phyloP scores from a whole-genome alignment of 352 stramenopile genomes.

The Globisporangium viniferum region DNA sequence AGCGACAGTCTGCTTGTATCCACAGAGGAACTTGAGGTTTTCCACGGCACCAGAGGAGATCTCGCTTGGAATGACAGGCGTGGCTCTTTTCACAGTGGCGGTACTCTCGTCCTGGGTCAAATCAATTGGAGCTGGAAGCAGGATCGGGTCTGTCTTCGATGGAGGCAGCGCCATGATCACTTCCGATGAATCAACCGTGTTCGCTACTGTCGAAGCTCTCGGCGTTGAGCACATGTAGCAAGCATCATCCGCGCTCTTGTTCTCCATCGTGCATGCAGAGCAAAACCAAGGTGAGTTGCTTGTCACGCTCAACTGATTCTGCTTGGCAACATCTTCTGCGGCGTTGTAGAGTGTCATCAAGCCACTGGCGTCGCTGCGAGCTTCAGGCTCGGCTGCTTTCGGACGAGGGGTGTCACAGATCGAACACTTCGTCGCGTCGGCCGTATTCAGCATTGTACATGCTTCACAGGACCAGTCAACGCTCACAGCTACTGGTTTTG shows the following conservation, averaged over 20 bases:
- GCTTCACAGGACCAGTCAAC: constrained; percentile 69
- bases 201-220: constrained; percentile 37
- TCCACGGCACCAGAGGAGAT: constrained; percentile 26
- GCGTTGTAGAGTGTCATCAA: constrained; percentile 71
- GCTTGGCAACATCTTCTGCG: constrained; percentile 43
- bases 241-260: constrained; percentile 40
- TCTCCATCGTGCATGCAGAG: constrained; percentile 80
- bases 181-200: constrained; percentile 29
- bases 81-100: constrained; percentile 9
- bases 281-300: constrained; percentile 42
- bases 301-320: constrained; percentile 18
- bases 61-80: constrained; percentile 1
- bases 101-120: constrained; percentile 27
- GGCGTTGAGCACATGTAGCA: constrained; percentile 77
- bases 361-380: constrained; percentile 32
- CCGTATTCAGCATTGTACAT: constrained; percentile 75
- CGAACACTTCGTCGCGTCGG: constrained; percentile 54
- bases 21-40: constrained; percentile 45
- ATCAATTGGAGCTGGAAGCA: constrained; percentile 29
- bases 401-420: constrained; percentile 65
- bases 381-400: constrained; percentile 20
- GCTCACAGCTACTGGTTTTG: constrained; percentile 14
- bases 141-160: constrained; percentile 21
- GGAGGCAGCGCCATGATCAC: constrained; percentile 32
- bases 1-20: constrained; percentile 47